Evolutionary conservation across 2,329 filamentous ascomycete species (phyloP).

Genomic region (Cordyceps militaris): DNA sequence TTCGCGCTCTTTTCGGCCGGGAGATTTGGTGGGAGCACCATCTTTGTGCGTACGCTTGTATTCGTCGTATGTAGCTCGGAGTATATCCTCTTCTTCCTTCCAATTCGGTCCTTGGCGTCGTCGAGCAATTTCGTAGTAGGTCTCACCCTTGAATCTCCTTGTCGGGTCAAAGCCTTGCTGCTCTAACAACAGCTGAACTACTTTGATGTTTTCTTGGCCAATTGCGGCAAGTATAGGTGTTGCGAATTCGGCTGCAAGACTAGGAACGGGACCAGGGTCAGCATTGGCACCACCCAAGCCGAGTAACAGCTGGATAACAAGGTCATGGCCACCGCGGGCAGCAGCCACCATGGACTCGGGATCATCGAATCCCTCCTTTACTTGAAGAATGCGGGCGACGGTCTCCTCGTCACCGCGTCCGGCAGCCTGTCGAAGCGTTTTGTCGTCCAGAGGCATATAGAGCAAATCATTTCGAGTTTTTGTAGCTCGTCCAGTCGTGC

Average conservation of each 20-base stretch:
- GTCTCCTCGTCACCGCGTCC: conserved; percentile 55
- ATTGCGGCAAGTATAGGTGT: conserved; percentile 95
- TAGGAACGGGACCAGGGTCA: conserved; percentile 60
- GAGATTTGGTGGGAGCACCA: conserved; percentile 42
- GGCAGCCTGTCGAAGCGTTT: conserved; percentile 53
- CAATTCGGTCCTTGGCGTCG: conserved; percentile 79
- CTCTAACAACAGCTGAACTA: conserved; percentile 71
- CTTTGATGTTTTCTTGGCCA: conserved; percentile 77
- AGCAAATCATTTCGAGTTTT: conserved; percentile 59
- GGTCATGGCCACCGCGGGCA: conserved; percentile 82
- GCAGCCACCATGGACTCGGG: conserved; percentile 85
- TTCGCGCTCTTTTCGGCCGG: conserved; percentile 35
- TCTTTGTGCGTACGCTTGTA: conserved; percentile 49
- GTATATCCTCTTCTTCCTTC: conserved; percentile 76
- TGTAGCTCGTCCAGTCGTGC: conserved; percentile 50
- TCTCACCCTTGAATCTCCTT: conserved; percentile 64
- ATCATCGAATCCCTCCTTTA: conserved; percentile 59
- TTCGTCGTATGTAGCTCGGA: conserved; percentile 69
- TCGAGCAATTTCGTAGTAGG: conserved; percentile 82
- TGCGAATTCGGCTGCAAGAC: conserved; percentile 61
- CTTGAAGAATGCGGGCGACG: conserved; percentile 53
- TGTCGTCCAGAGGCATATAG: conserved; percentile 57
- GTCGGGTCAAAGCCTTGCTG: conserved; percentile 79
- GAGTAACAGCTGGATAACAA: conserved; percentile 72
- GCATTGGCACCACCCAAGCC: conserved; percentile 59